Evolutionary conservation across 352 stramenopile species (phyloP), one percentile per base, ranked within the genome.

Genomic region (Globisporangium middletonii): DNA sequence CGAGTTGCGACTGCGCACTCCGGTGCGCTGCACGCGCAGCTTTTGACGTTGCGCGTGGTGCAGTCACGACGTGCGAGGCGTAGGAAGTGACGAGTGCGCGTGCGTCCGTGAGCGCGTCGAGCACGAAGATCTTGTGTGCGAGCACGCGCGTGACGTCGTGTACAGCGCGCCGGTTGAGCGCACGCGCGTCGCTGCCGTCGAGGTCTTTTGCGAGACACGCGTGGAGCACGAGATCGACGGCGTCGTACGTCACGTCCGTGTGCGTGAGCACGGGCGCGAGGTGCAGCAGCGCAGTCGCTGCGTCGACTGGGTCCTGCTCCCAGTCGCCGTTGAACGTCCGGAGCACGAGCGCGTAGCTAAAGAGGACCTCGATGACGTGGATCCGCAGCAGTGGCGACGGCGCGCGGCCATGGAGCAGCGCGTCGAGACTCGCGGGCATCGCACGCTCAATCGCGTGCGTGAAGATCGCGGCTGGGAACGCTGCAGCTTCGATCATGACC

Each of bases 281-380:
- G 44, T 82, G 67, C 48, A 92, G 59, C 23, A 90, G 47, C 43
- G 67, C 55, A 3, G 73, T 46, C 18, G 70, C 62, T 0, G 81
- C 83, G 19, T 89, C 78, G 44, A 57, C 50, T 11, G 67, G 55
- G 59, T 89, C 82, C 67, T 88, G 70, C 12, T 49, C 50, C 68
- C 82, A 91, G 59, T 94, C 83, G 19, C 83, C 83, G 26, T 94
- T 94, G 67, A 87, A 94, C 42, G 51, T 68, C 12, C 83, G 77
- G 67, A 94, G 63, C 7, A 87, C 69, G n/a, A 85, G 54, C 13
- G 72, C 71, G 56, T 94, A 94, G 2, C 77, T 72, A 43, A 88
- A 88, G 6, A 92, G 51, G 15, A 89, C 37, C 59, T 94, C 83
- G 2, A 89, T 48, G 45, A 92, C 51, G 61, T 94, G 75, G 48